Base-by-base conservation (phyloP, 2,329 filamentous ascomycete genomes). In the Neofusicoccum laricinum region DNA sequence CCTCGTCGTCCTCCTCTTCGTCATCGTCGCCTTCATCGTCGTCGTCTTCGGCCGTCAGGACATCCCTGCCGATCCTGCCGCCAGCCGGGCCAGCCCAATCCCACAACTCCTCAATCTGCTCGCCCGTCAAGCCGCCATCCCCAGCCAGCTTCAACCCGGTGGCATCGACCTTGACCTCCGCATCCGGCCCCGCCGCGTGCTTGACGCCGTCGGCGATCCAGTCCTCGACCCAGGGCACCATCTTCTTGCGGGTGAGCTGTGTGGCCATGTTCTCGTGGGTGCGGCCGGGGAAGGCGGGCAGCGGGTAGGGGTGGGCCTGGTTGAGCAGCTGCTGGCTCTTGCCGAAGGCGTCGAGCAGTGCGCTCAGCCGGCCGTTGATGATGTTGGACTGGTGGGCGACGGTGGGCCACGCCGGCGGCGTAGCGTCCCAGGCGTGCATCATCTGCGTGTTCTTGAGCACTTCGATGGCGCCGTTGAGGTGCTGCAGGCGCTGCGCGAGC, bases 241-340 rank as follows among this genome's bases (percentile, higher is more conserved):
- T 84, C 74, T 95, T 95, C 78, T 95, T 96, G 43, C 92, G 88
- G 36, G 96, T 81, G 2, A 96, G 81, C 70, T 89, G 86, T 30
- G 85, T 82, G 1, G 94, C 82, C 55, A 73, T 71, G 1, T 74
- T 78, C 74, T 77, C 73, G 84, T 88, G 69, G 85, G 88, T 41
- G 86, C 89, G 4, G 19, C 73, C 76, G 87, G 92, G 77, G 86
- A 95, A 74, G 17, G 88, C 88, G 2, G 91, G 90, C 12, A 88
- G 87, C 0, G 92, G 92, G 72, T 91, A 92, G 21, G 91, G 85
- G 67, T 90, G 89, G 59, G 92, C 83, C 63, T 87, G 86, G 64
- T 83, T 84, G 67, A 96, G 87, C 50, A 92, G 84, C 46, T 88
- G 84, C 45, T 85, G 80, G 71, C 93, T 85, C 62, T 88, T 84